Base-by-base conservation (phyloP, 2,329 filamentous ascomycete species). In the Phyllosticta ampelicida region DNA sequence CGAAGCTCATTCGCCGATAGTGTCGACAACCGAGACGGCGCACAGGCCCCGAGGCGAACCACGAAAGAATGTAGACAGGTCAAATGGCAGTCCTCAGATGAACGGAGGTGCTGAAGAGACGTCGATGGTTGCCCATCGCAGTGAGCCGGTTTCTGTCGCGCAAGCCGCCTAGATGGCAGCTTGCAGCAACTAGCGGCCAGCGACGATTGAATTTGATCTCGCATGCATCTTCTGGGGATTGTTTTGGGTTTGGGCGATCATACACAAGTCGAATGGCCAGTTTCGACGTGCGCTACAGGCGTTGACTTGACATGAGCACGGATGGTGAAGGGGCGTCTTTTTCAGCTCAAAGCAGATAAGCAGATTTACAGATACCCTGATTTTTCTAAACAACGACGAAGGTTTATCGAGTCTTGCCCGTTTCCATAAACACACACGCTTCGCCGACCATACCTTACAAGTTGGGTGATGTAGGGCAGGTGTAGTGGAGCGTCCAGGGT, bases 41-140 rank as follows among this genome's bases (percentile, higher is more conserved):
- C 23, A 4, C 23, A 26, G 23, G 8, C n/a, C n/a, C n/a, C n/a
- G 23, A 4, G 23, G 23, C 23, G 8, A 8, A 4, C 3, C 23
- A 26, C 23, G 8, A 26, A 8, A 4, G 23, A 26, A 26, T 8
- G 23, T 3, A 26, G 23, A 3, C 3, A 26, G 4, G 23, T 4
- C 23, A 26, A 26, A 26, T 8, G 23, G 23, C 23, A 26, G 23
- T 26, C 23, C 77, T 74, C 30, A 85, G 75, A 9, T n/a, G n/a
- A n/a, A n/a, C n/a, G n/a, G n/a, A n/a, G n/a, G 84, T 58, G n/a
- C 73, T 81, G 9, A n/a, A n/a, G n/a, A n/a, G n/a, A n/a, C n/a
- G n/a, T n/a, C 81, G 75, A 70, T 84, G 83, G 67, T 78, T 82
- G 71, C 84, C 82, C 63, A 74, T 70, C 68, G 83, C 85, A 63